phyloP scores from a whole-genome alignment of 768 basidiomycete species.

The Megacollybia marginata region DNA sequence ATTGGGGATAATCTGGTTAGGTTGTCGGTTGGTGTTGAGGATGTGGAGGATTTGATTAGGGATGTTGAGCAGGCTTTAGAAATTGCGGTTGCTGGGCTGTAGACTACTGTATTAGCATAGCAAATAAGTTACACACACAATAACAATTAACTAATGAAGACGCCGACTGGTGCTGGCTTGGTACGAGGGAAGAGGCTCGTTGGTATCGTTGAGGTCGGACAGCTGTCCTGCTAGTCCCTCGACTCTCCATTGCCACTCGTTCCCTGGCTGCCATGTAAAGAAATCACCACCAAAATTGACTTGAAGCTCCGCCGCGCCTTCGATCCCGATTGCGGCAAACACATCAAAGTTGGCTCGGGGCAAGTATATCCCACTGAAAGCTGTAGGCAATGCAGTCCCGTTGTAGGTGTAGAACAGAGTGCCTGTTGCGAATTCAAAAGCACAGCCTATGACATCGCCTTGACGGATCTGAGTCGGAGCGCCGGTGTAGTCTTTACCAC shows the following conservation, averaged over 20 bases:
- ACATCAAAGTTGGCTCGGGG: conserved; percentile 47
- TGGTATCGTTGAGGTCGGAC: conserved; percentile 21
- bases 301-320: conserved; percentile 43
- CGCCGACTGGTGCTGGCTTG: too few species aligned
- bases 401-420: conserved; percentile 61
- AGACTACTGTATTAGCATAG: too few species aligned
- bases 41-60: conserved; percentile 68
- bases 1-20: conserved; percentile 74
- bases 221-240: conserved; percentile 55
- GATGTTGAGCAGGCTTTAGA: conserved; percentile 63
- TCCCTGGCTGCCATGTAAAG: conserved; percentile 58
- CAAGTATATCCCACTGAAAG: conserved; percentile 53
- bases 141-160: too few species aligned
- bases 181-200: conserved; percentile 44
- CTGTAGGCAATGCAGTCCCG: conserved; percentile 44
- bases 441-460: conserved; percentile 56
- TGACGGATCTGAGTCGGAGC: conserved; percentile 22
- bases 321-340: conserved; percentile 58
- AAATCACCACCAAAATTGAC: conserved; percentile 61
- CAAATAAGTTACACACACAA: too few species aligned
- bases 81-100: too few species aligned
- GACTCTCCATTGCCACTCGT: conserved; percentile 58
- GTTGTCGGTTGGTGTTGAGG: conserved; percentile 85
- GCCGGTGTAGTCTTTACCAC: conserved; percentile 50
- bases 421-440: conserved; percentile 48